Evolutionary conservation across 192 early-diverging fungal species (phyloP).

Genomic region (Linnemannia elongata): DNA sequence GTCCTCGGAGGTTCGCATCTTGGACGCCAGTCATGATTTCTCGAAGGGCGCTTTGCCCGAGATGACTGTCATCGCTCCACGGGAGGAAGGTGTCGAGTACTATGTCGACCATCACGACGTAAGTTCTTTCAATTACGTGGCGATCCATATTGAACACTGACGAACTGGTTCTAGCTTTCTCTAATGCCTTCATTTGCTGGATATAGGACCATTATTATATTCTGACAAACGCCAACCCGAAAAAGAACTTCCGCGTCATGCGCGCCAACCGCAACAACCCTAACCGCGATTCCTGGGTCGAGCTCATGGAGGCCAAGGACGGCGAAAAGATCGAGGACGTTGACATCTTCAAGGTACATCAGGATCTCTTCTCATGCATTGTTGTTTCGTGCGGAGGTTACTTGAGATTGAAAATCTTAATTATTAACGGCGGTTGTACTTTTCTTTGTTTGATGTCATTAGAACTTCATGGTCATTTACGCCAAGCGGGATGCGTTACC

Average conservation of each 20-base stretch:
- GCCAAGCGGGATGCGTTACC: conserved; percentile 66
- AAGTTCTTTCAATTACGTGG: conserved; percentile 19
- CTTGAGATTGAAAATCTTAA: background rate
- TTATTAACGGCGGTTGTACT: background rate
- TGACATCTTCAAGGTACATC: conserved; percentile 73
- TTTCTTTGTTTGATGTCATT: background rate
- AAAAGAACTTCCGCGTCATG: conserved; percentile 75
- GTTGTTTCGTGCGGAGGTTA: background rate
- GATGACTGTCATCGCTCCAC: conserved; percentile 65
- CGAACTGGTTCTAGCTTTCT: background rate
- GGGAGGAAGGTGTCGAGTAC: conserved; percentile 74
- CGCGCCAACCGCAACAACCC: conserved; percentile 57
- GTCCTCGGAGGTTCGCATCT: conserved; percentile 75
- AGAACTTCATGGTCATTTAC: conserved; percentile 66
- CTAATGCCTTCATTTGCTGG: background rate
- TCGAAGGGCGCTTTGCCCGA: conserved; percentile 39
- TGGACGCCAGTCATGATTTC: conserved; percentile 65
- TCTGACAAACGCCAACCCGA: conserved; percentile 64
- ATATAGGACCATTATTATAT: conserved; percentile 62
- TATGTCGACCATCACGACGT: conserved; percentile 83
- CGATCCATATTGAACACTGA: background rate
- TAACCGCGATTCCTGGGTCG: conserved; percentile 65
- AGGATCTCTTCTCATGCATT: background rate
- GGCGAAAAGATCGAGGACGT: conserved; percentile 82
- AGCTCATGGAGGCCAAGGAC: conserved; percentile 67